Conservation (phyloP, 805 yeast species). For the Torulaspora franciscae region DNA sequence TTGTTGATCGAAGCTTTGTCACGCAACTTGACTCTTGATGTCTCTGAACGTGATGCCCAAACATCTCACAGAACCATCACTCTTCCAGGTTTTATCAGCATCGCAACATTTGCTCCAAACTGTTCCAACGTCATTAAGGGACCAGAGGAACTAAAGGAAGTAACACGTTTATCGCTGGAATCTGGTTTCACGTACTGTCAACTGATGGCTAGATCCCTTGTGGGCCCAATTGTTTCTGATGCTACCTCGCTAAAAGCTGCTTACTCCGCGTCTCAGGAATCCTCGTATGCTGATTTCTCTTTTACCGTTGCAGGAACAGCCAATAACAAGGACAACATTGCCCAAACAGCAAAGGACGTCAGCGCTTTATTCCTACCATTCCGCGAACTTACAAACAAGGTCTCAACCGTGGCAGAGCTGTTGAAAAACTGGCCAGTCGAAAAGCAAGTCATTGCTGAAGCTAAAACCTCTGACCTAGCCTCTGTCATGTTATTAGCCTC, state of each 20-base stretch:
- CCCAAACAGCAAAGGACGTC: conserved; percentile 58
- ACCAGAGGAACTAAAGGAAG: conserved; percentile 55
- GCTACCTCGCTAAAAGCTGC: conserved; percentile 62
- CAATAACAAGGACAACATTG: conserved; percentile 55
- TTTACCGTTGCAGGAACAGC: conserved; percentile 80
- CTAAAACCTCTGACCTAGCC: conserved; percentile 88
- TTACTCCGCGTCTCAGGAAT: conserved; percentile 44
- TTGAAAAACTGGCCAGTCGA: conserved; percentile 76
- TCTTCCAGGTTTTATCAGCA: conserved; percentile 82
- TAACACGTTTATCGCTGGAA: conserved; percentile 66
- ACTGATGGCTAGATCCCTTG: conserved; percentile 63
- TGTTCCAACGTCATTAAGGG: conserved; percentile 43
- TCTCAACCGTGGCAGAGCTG: conserved; percentile 74
- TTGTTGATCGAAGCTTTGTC: conserved; percentile 90
- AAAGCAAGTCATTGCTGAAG: conserved; percentile 88
- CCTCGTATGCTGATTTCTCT: conserved; percentile 76
- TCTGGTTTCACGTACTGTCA: conserved; percentile 88
- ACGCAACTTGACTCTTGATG: conserved; percentile 59
- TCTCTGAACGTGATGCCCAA: conserved; percentile 78
- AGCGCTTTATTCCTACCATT: conserved; percentile 81
- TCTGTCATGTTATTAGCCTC: conserved; percentile 85
- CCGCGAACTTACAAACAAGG: conserved; percentile 63
- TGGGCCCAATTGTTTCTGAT: conserved; percentile 61
- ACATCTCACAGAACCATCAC: conserved; percentile 78
- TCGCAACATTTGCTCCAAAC: conserved; percentile 73